Conservation (phyloP, 2,329 filamentous ascomycete genomes). For the Leptographium flavum region DNA sequence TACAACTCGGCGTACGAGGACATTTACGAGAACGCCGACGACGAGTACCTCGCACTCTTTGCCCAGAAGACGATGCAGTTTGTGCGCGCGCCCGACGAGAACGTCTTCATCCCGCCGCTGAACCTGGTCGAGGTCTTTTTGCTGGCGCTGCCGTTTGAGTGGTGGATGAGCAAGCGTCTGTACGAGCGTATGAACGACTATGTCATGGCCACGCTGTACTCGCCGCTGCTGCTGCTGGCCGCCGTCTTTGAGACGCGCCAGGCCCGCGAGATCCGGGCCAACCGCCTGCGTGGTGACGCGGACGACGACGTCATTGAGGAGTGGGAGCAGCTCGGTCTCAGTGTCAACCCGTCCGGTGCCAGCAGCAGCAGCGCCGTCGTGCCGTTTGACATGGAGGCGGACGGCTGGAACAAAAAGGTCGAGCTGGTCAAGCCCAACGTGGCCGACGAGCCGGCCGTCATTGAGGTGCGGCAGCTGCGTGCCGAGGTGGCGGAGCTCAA, state of each 20-base stretch:
- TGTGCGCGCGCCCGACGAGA: slow-evolving; percentile 90
- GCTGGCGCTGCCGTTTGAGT: slow-evolving; percentile 72
- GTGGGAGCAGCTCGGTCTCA: slow-evolving; percentile 70
- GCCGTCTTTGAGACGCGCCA: slow-evolving; percentile 55
- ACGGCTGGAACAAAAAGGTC: slow-evolving; percentile 76
- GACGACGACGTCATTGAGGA: slow-evolving; percentile 84
- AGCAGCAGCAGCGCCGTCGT: slow-evolving; percentile 30
- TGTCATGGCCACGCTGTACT: slow-evolving; percentile 58
- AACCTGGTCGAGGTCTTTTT: slow-evolving; percentile 82
- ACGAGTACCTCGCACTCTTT: slow-evolving; percentile 91
- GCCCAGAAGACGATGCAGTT: slow-evolving; percentile 93
- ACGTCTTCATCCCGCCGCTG: slow-evolving; percentile 92
- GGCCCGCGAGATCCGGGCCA: slow-evolving; percentile 53
- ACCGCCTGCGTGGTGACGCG: slow-evolving; percentile 66
- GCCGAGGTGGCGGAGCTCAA: slow-evolving; percentile 45
- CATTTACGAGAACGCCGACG: slow-evolving; percentile 82
- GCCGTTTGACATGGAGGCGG: slow-evolving; percentile 54
- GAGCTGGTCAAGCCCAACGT: slow-evolving; percentile 66
- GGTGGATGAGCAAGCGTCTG: slow-evolving; percentile 67
- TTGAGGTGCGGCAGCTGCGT: slow-evolving; percentile 49
- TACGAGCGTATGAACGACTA: slow-evolving; percentile 80
- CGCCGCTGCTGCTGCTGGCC: slow-evolving; percentile 65
- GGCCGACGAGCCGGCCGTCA: slow-evolving; percentile 59
- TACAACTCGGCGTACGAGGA: slow-evolving; percentile 96
- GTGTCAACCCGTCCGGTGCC: slow-evolving; percentile 56